Evolutionary conservation across 441 rosid species (phyloP), one percentile per base, ranked within the genome.

Genomic region (Isatis lusitanica): DNA sequence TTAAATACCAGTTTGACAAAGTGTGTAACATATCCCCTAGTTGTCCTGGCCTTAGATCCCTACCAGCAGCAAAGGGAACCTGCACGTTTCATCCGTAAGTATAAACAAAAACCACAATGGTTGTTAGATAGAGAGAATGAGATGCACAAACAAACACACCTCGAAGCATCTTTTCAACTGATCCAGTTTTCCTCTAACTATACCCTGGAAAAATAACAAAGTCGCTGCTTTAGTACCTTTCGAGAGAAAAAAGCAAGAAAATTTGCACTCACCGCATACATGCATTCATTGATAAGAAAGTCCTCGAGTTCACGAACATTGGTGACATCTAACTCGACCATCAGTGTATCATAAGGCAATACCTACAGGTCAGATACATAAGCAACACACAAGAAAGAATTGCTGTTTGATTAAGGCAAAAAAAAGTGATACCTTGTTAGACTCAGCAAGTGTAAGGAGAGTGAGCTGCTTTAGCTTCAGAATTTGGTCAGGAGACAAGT

Each of bases 301-400:
- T 95, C 97, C 80, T 93, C 98, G 65, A 95, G 99, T 72, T 95
- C 95, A 74, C 98, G 96, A 10, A 95, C 97, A 87, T 95, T 95
- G 60, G 85, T 69, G 69, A 95, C 90, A 77, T 93, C 99, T 70
- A 95, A 81, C 81, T 90, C 98, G 76, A 70, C 88, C 97, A 93
- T 93, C 57, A 95, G 88, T 57, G 83, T 84, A 83, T 90, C 89
- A 83, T 95, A 95, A 39, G 90, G 90, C 50, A 93, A 83, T 5
- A 95, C 95, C 99, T 95, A 79, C 24, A 21, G 24, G 24, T 21
- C n/a, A 21, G 24, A 21, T 21, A 21, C 24, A 42, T 4, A 30
- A 48, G 44, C 15, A 47, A 38, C 24, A 53, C 6, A 48, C 47
- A 9, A 44, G 10, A 64, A n/a, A n/a, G n/a, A n/a, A n/a, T n/a